Evolutionary conservation across 495 filamentous ascomycete genomes (phyloP).

Genomic region (Aspergillus olivimuriae): DNA sequence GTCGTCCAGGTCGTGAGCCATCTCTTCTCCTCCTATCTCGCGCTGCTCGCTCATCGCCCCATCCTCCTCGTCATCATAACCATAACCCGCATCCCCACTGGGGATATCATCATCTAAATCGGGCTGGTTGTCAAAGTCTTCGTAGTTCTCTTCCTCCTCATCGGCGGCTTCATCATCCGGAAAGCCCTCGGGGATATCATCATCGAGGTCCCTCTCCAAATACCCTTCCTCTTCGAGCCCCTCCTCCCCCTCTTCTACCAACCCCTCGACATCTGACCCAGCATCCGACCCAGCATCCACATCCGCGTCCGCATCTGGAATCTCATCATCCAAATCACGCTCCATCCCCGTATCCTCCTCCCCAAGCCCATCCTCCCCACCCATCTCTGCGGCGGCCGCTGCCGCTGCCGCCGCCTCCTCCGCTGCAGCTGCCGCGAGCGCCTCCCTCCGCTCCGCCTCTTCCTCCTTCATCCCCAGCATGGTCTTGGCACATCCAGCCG

Average conservation of each 20-base stretch:
- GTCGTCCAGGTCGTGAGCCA: conserved; percentile 33
- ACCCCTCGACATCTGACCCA: conserved; percentile 34
- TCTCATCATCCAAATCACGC: conserved; percentile 29
- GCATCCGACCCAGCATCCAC: conserved; percentile 45
- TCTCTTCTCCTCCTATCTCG: too few relatives aligned
- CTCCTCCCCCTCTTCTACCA: conserved; percentile 39
- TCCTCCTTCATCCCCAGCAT: conserved; percentile 72
- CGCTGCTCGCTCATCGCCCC: conserved; percentile 21
- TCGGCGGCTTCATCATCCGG: conserved; percentile 41
- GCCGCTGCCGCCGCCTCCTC: conserved; percentile 60
- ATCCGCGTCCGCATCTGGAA: conserved; percentile 37
- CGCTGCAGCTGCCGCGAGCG: conserved; percentile 61
- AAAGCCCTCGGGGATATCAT: conserved; percentile 45
- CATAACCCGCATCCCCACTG: conserved; percentile 22
- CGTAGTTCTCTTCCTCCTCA: conserved; percentile 23
- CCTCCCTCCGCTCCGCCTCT: conserved; percentile 70
- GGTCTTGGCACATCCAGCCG: conserved; percentile 69
- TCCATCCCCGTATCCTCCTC: conserved; percentile 33
- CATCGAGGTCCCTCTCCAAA: conserved; percentile 45
- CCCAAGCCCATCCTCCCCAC: conserved; percentile 23
- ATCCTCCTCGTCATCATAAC: conserved; percentile 19
- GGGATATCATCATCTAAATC: conserved; percentile 42
- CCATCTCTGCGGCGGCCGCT: conserved; percentile 40
- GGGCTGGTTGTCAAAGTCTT: conserved; percentile 34
- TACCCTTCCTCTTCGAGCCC: conserved; percentile 35